These are phyloP conservation scores for Diutina neorugosa DNA, from an alignment of 1,139 yeast genomes.

Conservation along the genomic window DNA sequence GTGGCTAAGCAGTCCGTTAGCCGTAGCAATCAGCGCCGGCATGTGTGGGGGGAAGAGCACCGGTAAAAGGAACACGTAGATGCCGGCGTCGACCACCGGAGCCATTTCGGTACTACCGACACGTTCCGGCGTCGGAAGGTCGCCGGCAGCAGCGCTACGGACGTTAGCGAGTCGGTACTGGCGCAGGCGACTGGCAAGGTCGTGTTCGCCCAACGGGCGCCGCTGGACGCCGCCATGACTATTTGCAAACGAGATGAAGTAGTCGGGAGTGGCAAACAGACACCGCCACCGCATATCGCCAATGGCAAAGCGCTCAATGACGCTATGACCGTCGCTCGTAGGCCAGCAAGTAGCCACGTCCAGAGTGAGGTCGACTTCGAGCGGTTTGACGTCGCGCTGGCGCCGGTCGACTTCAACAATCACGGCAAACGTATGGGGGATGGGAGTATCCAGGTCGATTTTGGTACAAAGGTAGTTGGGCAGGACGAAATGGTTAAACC, in stretches of 20 bases:
- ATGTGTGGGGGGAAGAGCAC: conserved; percentile 55
- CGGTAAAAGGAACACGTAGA: conserved; percentile 69
- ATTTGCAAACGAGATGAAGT: conserved; percentile 18
- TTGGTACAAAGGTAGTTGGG: conserved; percentile 30
- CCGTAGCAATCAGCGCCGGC: conserved; percentile 58
- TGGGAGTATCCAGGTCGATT: conserved; percentile 29
- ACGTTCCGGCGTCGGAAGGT: background rate
- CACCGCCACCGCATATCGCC: conserved; percentile 40
- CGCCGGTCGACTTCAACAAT: conserved; percentile 29
- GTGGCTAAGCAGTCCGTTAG: conserved; percentile 37
- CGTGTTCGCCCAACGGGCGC: conserved; percentile 19
- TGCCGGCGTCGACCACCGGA: conserved; percentile 35
- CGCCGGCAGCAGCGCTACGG: conserved; percentile 12
- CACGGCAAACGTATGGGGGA: conserved; percentile 36
- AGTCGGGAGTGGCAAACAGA: conserved; percentile 31
- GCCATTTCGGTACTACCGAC: background rate
- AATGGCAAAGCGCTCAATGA: conserved; percentile 36
- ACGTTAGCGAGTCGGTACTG: conserved; percentile 19
- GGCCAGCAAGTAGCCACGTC: conserved; percentile 38
- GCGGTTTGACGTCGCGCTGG: conserved; percentile 15
- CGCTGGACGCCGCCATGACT: conserved; percentile 21
- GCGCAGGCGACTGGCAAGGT: conserved; percentile 25
- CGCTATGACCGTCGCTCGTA: conserved; percentile 28
- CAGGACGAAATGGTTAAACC: conserved; percentile 13
- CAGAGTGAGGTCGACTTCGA: conserved; percentile 24